These are phyloP conservation scores for Quercus phellos DNA, from an alignment of 331 rosid species.

Conservation along the genomic window DNA sequence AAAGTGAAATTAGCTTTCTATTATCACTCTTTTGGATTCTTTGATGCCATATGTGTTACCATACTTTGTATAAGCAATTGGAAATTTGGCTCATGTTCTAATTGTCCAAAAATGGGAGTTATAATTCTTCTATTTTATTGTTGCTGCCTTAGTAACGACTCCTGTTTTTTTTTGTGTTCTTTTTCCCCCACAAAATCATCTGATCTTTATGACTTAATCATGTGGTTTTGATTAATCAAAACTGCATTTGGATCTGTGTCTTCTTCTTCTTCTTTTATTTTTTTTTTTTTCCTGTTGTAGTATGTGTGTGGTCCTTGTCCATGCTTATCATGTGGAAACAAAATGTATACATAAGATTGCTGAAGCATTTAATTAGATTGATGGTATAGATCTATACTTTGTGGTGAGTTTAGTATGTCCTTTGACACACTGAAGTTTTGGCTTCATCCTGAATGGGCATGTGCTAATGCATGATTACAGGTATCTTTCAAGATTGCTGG, in stretches of 20 bases:
- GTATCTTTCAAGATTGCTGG: slow-evolving; percentile 79
- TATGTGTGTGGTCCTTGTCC: background rate
- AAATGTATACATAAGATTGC: background rate
- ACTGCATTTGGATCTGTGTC: background rate
- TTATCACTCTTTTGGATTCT: background rate
- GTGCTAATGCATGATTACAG: slow-evolving; percentile 34
- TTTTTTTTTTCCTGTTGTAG: background rate
- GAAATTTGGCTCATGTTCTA: background rate
- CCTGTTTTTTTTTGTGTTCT: background rate
- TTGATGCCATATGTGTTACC: background rate
- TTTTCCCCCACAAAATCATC: too few species aligned
- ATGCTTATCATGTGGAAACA: background rate
- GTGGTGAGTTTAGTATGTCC: background rate
- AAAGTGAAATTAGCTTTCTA: background rate
- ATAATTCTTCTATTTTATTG: background rate
- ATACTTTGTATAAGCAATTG: background rate
- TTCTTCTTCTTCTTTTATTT: background rate
- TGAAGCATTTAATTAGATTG: slow-evolving; percentile 6
- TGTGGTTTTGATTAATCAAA: background rate
- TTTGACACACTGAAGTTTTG: background rate
- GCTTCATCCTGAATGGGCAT: slow-evolving; percentile 12
- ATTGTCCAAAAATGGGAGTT: background rate
- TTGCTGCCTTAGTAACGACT: background rate
- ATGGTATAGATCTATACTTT: slow-evolving; percentile 8
- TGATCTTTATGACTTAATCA: too few species aligned